phyloP scores from a whole-genome alignment of 805 yeast genomes.

The Hanseniaspora valbyensis region DNA sequence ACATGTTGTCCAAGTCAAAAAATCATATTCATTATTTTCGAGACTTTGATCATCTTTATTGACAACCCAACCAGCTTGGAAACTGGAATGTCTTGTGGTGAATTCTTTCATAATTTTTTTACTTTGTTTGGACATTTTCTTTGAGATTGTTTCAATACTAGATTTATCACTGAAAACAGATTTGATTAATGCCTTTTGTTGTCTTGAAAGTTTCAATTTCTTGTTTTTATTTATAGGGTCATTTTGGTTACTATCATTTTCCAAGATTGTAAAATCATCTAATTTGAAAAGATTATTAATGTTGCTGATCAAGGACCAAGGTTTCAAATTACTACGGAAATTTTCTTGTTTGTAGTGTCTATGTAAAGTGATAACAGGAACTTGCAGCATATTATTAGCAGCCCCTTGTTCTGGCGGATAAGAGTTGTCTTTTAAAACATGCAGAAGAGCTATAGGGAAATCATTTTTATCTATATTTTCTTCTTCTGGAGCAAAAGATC shows the following conservation, averaged over 20 bases:
- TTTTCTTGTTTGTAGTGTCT: constrained; percentile 41
- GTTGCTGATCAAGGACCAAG: constrained; percentile 49
- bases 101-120: constrained; percentile 40
- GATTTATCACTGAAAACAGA: constrained; percentile 47
- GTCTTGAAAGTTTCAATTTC: constrained; percentile 5
- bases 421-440: constrained; percentile 48
- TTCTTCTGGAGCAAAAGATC: constrained; percentile 65
- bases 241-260: constrained; percentile 7
- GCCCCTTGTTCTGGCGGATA: constrained; percentile 55
- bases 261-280: constrained; percentile 15
- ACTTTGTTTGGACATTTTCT: constrained; percentile 64
- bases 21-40: constrained; percentile 22
- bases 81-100: constrained; percentile 32
- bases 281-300: constrained; percentile 47
- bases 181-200: constrained; percentile 38
- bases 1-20: constrained; percentile 42
- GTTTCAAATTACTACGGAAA: constrained; percentile 32
- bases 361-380: constrained; percentile 52
- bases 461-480: constrained; percentile 32
- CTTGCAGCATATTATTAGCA: constrained; percentile 37
- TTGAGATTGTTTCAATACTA: constrained; percentile 41
- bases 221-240: constrained; percentile 8
- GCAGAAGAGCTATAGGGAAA: constrained; percentile 57
- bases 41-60: constrained; percentile 17
- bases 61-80: constrained; percentile 35